Conservation (phyloP, 2,329 filamentous ascomycete genomes). For the Aspergillus ruber region DNA sequence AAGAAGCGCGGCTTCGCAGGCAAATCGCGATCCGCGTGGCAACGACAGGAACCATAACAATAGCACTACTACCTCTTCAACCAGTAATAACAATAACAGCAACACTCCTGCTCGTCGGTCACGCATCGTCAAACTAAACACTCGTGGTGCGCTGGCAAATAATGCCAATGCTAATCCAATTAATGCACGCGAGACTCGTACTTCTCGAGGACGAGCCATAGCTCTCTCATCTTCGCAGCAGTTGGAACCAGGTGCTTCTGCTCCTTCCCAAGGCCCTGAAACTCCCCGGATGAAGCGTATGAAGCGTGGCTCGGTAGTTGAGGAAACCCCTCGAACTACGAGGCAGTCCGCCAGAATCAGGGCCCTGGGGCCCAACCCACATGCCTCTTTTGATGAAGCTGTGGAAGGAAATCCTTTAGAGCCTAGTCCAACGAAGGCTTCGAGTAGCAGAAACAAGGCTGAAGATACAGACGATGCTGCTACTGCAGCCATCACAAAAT, state of each 20-base stretch:
- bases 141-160: slow-evolving; percentile 9
- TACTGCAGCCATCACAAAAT: slow-evolving; percentile 4
- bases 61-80: background rate
- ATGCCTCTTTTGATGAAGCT: background rate
- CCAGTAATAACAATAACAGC: slow-evolving; percentile 8
- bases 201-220: slow-evolving; percentile 16
- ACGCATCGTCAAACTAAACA: slow-evolving; percentile 18
- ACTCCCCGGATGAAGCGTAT: slow-evolving; percentile 28
- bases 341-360: slow-evolving; percentile 30
- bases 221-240: background rate
- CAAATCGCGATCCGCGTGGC: background rate
- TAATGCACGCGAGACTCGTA: slow-evolving; percentile 16
- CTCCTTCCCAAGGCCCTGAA: slow-evolving; percentile 12
- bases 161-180: slow-evolving; percentile 2
- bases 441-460: slow-evolving; percentile 10
- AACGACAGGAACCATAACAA: slow-evolving; percentile 1
- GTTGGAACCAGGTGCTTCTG: background rate
- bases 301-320: slow-evolving; percentile 21
- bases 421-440: slow-evolving; percentile 9
- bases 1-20: background rate
- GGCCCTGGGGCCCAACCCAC: slow-evolving; percentile 7
- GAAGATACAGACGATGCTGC: slow-evolving; percentile 9
- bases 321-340: slow-evolving; percentile 28
- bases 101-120: slow-evolving; percentile 10
- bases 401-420: background rate